Evolutionary conservation across 169 alveolate genomes (phyloP).

Genomic region (Plasmodium yoelii): DNA sequence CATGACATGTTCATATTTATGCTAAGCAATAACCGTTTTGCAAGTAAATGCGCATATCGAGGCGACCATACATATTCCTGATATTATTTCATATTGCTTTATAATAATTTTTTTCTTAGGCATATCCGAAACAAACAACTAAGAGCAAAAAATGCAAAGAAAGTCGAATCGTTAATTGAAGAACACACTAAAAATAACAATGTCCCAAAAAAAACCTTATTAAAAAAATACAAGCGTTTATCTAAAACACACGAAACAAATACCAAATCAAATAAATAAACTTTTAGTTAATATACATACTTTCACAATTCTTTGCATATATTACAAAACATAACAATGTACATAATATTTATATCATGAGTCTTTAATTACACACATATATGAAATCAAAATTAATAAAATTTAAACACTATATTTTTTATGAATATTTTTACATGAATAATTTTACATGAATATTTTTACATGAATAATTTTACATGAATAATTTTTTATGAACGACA

Average conservation of each 20-base stretch:
- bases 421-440: too few relatives aligned
- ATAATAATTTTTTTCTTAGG: conserved; percentile 13
- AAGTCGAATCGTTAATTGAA: conserved; percentile 20
- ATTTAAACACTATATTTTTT: too few relatives aligned
- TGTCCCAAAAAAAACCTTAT: conserved; percentile 1
- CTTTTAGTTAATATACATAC: neutral
- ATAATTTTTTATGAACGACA: too few relatives aligned
- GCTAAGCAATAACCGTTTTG: neutral
- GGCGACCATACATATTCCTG: neutral
- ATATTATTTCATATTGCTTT: neutral
- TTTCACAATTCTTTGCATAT: neutral
- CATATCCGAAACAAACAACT: conserved; percentile 7
- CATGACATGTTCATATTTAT: too few relatives aligned
- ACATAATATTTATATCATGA: neutral
- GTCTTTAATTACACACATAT: neutral
- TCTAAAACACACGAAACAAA: conserved; percentile 15
- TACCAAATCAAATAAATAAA: conserved; percentile 37
- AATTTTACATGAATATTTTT: too few relatives aligned
- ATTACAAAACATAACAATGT: neutral
- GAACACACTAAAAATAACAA: conserved; percentile 11
- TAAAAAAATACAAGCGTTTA: conserved; percentile 56
- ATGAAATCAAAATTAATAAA: conserved; percentile 2
- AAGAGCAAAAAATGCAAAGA: conserved; percentile 21
- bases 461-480: too few relatives aligned
- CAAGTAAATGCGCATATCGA: too few relatives aligned